A percentile compares a stretch with the other conserved stretches of the same genome.
These are phyloP conservation scores for Pichia paraexigua DNA, from an alignment of 805 yeast genomes.

Conservation along the genomic window DNA sequence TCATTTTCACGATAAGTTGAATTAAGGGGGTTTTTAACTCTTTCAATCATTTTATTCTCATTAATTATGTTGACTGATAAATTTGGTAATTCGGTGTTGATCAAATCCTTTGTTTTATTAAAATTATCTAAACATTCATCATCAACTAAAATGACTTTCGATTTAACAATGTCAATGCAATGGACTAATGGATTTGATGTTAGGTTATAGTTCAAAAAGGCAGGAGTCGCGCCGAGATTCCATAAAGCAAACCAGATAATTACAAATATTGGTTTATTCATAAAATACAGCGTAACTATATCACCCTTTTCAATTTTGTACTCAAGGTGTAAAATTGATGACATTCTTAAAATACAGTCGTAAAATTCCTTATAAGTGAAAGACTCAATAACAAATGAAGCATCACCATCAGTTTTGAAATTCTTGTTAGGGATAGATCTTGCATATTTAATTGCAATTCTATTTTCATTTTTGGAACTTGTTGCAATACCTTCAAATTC, in stretches of 20 bases:
- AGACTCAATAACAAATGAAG: constrained; percentile 50
- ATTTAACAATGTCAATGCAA: constrained; percentile 63
- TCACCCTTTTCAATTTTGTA: constrained; percentile 61
- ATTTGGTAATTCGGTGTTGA: constrained; percentile 29
- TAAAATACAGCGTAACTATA: constrained; percentile 64
- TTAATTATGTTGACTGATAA: constrained; percentile 15
- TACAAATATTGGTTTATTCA: constrained; percentile 77
- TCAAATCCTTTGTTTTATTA: constrained; percentile 33
- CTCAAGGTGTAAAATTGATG: constrained; percentile 53
- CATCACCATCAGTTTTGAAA: constrained; percentile 33
- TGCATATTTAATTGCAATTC: constrained; percentile 57
- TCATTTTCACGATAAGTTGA: constrained; percentile 50
- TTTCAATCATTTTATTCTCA: constrained; percentile 13
- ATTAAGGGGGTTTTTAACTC: constrained; percentile 21
- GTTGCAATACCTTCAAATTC: constrained; percentile 49
- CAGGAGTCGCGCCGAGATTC: constrained; percentile 87
- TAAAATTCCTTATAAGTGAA: constrained; percentile 66
- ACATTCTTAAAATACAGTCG: constrained; percentile 55
- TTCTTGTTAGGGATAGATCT: constrained; percentile 35
- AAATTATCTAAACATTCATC: constrained; percentile 45
- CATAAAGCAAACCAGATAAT: constrained; percentile 79
- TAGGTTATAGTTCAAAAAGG: constrained; percentile 77
- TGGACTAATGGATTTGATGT: constrained; percentile 69
- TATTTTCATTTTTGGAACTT: constrained; percentile 34
- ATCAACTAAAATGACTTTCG: constrained; percentile 58